Base-by-base conservation (phyloP, 306 rosid genomes). In the Cucurbita ficifolia region DNA sequence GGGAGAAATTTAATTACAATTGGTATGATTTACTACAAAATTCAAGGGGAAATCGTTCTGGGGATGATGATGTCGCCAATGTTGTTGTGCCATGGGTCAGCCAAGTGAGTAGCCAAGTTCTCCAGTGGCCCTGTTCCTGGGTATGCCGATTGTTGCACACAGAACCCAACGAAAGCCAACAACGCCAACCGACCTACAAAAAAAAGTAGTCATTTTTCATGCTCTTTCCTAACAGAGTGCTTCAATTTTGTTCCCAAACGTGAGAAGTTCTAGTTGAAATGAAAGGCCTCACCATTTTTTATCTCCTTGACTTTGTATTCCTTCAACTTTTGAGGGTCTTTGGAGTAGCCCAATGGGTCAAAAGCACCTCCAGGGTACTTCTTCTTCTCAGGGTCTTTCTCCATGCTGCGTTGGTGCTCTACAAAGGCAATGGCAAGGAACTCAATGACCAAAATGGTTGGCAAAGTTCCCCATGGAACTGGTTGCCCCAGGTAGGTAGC, bases 41-140 rank as follows among this genome's bases (percentile, higher is more conserved):
- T 68, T 69, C 74, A 69, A 69, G 86, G 87, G 6, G 16, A 82
- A 83, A 88, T 0, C 11, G 72, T 19, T 79, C 14, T 80, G 7
- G 99, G 99, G 69, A 95, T 91, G 72, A 95, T 10, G 76, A 95
- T 1, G 54, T 91, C 85, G 45, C 99, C 99, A 70, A 95, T 95
- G 96, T 88, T 95, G 85, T 89, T 95, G 91, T 95, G 99, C 99
- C 99, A 95, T 76, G 99, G 99, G 76, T 95, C 99, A 82, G 99
- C 97, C 96, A 95, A 84, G 87, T 95, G 99, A 81, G 96, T 65
- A 0, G 96, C 99, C 93, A 95, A 83, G 80, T 95, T 95, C 91
- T 95, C 99, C 91, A 95, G 80, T 0, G 99, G 99, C 72, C 99
- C 99, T 4, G 99, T 95, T n/a, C 99, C 99, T 4, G 99, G 99